These are phyloP conservation scores for Warburgia ugandensis DNA, from an alignment of 164 flowering plant genomes.

Conservation along the genomic window DNA sequence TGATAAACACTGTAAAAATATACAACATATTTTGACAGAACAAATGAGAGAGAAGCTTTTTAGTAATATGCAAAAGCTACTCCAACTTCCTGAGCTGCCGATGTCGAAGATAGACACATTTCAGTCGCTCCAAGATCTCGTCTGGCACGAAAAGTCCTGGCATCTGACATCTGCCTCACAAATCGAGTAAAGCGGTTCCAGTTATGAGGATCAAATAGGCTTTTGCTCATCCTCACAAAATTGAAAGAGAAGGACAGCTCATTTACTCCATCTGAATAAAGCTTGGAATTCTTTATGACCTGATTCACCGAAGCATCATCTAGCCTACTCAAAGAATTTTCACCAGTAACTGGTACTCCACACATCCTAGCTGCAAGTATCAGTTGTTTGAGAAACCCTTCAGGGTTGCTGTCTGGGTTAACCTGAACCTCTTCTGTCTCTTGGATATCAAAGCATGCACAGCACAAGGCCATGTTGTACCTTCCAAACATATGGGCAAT, in stretches of 20 bases:
- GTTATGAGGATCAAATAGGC: conserved; percentile 36
- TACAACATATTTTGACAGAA: conserved; percentile 6
- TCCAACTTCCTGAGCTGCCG: conserved; percentile 20
- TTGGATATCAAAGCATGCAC: conserved; percentile 45
- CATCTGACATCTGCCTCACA: conserved; percentile 50
- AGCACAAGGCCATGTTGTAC: conserved; percentile 43
- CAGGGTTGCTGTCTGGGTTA: conserved; percentile 41
- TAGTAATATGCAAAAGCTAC: conserved; percentile 23
- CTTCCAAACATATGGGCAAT: conserved; percentile 51
- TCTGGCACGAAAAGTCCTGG: conserved; percentile 36
- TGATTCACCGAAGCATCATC: conserved; percentile 46
- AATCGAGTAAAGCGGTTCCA: conserved; percentile 53
- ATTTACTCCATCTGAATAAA: conserved; percentile 34
- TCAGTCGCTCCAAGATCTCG: conserved; percentile 25
- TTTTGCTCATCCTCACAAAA: conserved; percentile 56
- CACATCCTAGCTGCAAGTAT: conserved; percentile 34
- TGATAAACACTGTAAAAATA: background rate
- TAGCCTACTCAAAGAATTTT: conserved; percentile 28
- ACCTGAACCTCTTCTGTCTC: conserved; percentile 36
- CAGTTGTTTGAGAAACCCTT: conserved; percentile 48
- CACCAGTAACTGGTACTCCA: conserved; percentile 45
- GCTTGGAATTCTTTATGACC: conserved; percentile 41
- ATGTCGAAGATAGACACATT: conserved; percentile 15
- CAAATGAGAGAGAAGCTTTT: conserved; percentile 3
- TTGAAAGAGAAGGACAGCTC: conserved; percentile 46